Evolutionary conservation across 2,329 filamentous ascomycete species (phyloP), one percentile per base, ranked within the genome.

Genomic region (Hymenoscyphus albidus): DNA sequence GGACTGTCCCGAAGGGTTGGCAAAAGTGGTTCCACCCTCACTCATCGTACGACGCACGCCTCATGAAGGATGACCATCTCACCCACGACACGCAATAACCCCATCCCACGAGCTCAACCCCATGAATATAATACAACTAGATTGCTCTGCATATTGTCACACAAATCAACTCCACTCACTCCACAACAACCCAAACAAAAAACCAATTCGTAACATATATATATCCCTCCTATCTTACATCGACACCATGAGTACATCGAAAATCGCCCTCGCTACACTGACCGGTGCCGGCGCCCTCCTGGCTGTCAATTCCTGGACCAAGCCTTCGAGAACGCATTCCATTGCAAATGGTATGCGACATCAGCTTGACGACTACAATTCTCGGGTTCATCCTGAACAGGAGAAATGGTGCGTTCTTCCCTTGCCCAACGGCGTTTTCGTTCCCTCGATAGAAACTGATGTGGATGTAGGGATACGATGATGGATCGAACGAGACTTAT

Each of bases 401-500:
- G 66, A 68, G 12, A 59, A 60, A 63, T 58, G 32, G 68, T 70
- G 58, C 22, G 63, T 58, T 7, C n/a, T 54, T 4, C 35, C 35
- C 35, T 35, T 35, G 6, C 3, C 35, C 35, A 1, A 6, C 3
- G 1, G 1, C 35, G 1, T 35, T 35, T 10, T 39, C 13, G 6
- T 10, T 31, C 18, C 31, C 5, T 58, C 32, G 22, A 16, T 18
- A 10, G 13, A 4, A 39, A 44, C 22, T 13, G 54, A 27, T 62
- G 32, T 40, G 32, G 14, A 35, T 56, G 44, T 38, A 70, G 68
- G 18, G 65, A 67, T 55, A 69, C 68, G 9, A 62, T 71, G 39
- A 64, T 71, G n/a, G 68, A 71, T 42, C 64, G 69, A 16, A 69
- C 65, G 55, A 55, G 67, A 51, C 39, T 69, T 7, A 65, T 71